phyloP scores from a whole-genome alignment of 73 alveolate species.

The Paraurostyla sp. region DNA sequence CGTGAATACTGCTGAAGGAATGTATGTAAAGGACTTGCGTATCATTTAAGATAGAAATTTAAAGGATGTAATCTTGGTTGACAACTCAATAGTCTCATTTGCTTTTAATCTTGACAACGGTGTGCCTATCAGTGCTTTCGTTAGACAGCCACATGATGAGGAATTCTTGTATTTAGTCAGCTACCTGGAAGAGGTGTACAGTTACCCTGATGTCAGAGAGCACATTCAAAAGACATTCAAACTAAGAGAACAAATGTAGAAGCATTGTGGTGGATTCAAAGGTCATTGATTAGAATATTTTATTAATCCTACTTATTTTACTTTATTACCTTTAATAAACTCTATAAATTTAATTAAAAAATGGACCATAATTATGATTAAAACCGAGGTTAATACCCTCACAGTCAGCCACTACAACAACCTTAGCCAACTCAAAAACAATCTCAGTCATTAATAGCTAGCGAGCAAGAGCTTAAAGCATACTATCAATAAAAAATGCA shows the following conservation, averaged over 20 bases:
- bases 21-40: slow-evolving; percentile 80
- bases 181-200: slow-evolving; percentile 51
- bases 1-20: slow-evolving; percentile 33
- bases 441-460: too few relatives aligned
- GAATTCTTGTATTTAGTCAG: slow-evolving; percentile 67
- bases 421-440: too few relatives aligned
- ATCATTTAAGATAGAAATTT: slow-evolving; percentile 66
- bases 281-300: background rate
- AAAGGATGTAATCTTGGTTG: slow-evolving; percentile 71
- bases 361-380: too few relatives aligned
- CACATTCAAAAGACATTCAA: slow-evolving; percentile 33
- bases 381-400: too few relatives aligned
- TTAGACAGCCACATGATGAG: slow-evolving; percentile 63
- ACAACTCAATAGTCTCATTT: slow-evolving; percentile 77
- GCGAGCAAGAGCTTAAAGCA: too few relatives aligned
- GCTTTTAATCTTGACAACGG: slow-evolving; percentile 82
- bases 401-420: too few relatives aligned
- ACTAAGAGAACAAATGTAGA: slow-evolving; percentile 51
- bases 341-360: too few relatives aligned
- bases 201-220: slow-evolving; percentile 52
- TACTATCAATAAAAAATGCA: too few relatives aligned
- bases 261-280: slow-evolving; percentile 18
- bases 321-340: background rate
- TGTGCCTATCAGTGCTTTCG: slow-evolving; percentile 74
- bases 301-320: too few relatives aligned